phyloP scores from a whole-genome alignment of 441 rosid genomes.

The Rhodomyrtus psidioides region DNA sequence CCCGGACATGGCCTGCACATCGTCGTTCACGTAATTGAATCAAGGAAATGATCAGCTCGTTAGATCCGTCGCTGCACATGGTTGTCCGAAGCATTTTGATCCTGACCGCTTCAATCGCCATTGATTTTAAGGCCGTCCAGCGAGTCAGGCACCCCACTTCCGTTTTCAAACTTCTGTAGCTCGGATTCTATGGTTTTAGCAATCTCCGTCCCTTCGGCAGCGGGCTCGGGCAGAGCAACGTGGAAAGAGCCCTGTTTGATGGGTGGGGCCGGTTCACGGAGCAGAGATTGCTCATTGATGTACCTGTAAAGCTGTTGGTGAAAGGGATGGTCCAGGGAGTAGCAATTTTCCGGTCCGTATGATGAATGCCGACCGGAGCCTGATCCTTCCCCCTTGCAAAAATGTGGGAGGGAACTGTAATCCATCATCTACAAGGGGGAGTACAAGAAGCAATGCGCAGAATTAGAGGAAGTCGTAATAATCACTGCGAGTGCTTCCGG shows the following conservation, averaged over 20 bases:
- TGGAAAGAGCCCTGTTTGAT: conserved; percentile 86
- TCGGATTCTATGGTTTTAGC: conserved; percentile 71
- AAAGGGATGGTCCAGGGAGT: conserved; percentile 70
- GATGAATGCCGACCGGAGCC: conserved; percentile 59
- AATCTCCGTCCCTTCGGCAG: conserved; percentile 47
- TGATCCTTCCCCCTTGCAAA: conserved; percentile 78
- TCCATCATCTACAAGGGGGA: conserved; percentile 63
- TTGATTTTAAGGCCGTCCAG: conserved; percentile 21
- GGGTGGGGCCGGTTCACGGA: conserved; percentile 26
- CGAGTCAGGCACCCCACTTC: conserved; percentile 22
- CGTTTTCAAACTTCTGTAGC: conserved; percentile 51
- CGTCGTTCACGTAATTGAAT: neutral
- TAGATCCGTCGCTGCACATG: neutral
- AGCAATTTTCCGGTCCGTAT: conserved; percentile 32
- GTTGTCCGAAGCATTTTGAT: neutral
- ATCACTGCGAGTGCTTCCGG: neutral
- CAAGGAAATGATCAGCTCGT: neutral
- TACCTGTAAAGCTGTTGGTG: conserved; percentile 82
- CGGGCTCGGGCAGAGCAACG: conserved; percentile 65
- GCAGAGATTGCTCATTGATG: conserved; percentile 54
- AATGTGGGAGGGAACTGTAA: conserved; percentile 74
- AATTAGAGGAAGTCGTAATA: neutral
- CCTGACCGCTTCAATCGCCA: conserved; percentile 12
- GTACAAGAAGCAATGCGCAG: neutral
- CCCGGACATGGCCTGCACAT: neutral